Percentiles rank a stretch among this genome's conserved stretches.
Conservation (phyloP, 805 yeast species). For the Kazachstania psychrophila region DNA sequence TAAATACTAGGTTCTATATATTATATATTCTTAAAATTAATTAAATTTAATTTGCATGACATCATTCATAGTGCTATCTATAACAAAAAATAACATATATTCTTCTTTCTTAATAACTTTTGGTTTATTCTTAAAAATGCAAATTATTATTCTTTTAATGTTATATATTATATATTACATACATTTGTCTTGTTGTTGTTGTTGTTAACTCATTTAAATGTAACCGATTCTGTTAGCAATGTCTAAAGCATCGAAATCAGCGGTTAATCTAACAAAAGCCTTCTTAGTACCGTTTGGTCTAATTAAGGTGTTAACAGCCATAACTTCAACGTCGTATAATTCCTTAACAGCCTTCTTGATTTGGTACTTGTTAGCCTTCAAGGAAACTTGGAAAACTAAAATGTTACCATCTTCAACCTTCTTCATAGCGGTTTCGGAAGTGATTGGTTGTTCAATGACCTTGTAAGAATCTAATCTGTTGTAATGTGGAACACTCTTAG, state of each 20-base stretch:
- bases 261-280: conserved; percentile 98
- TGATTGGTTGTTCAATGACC: conserved; percentile 87
- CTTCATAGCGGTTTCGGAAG: conserved; percentile 98
- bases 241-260: conserved; percentile 98
- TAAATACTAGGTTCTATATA: too few relatives aligned
- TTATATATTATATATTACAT: too few relatives aligned
- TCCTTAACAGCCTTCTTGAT: conserved; percentile 97
- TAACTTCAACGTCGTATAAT: conserved; percentile 92
- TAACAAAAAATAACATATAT: too few relatives aligned
- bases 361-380: conserved; percentile 96
- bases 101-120: too few relatives aligned
- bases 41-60: too few relatives aligned
- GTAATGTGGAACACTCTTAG: conserved; percentile 95
- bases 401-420: conserved; percentile 99
- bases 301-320: conserved; percentile 89
- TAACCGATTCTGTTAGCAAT: conserved; percentile 99
- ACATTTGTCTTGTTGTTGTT: too few relatives aligned
- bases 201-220: too few relatives aligned
- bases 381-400: conserved; percentile 94
- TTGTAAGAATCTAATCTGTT: conserved; percentile 94
- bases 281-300: conserved; percentile 99
- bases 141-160: too few relatives aligned
- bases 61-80: too few relatives aligned
- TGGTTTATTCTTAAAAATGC: too few relatives aligned
- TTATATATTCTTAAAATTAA: too few relatives aligned